These are phyloP conservation scores for Talinum fruticosum DNA, from an alignment of 148 eudicot genomes.

Conservation along the genomic window DNA sequence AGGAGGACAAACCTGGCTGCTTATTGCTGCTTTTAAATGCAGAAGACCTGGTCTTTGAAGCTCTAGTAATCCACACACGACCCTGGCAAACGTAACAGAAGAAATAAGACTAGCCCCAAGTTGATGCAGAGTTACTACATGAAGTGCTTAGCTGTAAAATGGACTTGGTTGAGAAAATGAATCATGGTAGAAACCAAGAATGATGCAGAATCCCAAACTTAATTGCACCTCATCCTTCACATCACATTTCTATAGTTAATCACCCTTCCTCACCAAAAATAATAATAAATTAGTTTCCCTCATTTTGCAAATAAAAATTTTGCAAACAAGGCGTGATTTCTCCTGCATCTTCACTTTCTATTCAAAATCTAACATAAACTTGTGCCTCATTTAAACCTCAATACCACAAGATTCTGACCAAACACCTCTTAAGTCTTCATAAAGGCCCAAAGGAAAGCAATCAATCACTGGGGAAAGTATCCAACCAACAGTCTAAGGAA, in stretches of 20 bases:
- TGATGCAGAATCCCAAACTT: background rate
- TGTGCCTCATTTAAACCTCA: background rate
- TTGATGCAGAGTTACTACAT: background rate
- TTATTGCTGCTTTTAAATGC: constrained; percentile 35
- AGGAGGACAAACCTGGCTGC: constrained; percentile 33
- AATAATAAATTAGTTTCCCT: background rate
- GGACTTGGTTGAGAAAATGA: background rate
- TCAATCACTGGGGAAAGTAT: no score
- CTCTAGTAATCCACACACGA: constrained; percentile 31
- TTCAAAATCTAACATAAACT: no score
- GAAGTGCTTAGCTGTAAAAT: background rate
- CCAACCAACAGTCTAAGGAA: background rate
- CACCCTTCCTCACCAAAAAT: background rate
- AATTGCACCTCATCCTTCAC: background rate
- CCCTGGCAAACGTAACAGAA: constrained; percentile 25
- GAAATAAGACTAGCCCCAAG: background rate
- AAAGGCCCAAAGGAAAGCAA: background rate
- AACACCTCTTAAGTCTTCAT: no score
- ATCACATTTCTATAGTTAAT: background rate
- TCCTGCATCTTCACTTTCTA: no score
- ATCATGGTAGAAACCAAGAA: background rate
- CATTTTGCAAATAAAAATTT: background rate
- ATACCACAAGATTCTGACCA: background rate
- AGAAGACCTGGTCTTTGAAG: constrained; percentile 33
- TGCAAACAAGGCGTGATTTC: background rate